Base-by-base conservation (phyloP, 73 alveolate species). In the Halteria grandinella region DNA sequence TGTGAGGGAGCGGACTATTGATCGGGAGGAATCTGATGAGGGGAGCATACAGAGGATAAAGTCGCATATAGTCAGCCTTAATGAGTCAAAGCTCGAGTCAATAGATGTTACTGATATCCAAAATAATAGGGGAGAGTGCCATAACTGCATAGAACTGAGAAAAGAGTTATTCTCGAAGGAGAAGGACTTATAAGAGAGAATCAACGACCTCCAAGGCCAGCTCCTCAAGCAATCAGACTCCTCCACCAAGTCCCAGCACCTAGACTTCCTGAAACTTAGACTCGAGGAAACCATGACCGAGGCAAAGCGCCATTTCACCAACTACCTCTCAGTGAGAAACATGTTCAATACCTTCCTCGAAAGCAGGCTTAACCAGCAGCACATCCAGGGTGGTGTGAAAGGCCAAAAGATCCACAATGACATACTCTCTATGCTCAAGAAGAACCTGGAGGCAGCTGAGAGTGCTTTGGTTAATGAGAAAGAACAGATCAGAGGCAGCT, bases 271-370 rank as follows among this genome's bases (percentile, higher is more conserved):
- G n/a, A 52, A 66, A 15, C 17, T 48, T 23, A 47, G 89, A 27
- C 17, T 79, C 8, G 72, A 66, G 0, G 89, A 79, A 14, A 64
- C 76, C 1, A 36, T 63, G 74, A 45, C 50, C 14, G 89, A 79
- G 31, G 62, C 83, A 12, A 66, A 79, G 50, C 10, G 89, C 7
- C 89, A 79, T 53, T 79, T 79, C 39, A 47, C 24, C 20, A 79
- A 79, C 52, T 73, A 73, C 36, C 29, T 73, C 12, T 51, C 7
- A 11, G 4, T 71, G n/a, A 71, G 85, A 54, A 53, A 73, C 57
- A n/a, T 60, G 8, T 73, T 21, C 52, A 73, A 73, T 36, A 8
- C 14, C 0, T 37, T 73, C 53, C 18, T 73, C 8, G 75, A 54
- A 34, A 54, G 76, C 39, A 73, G 57, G 41, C 27, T 73, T 1